Evolutionary conservation across 306 rosid species (phyloP), one percentile per base, ranked within the genome.

Genomic region (Castanospermum australe): DNA sequence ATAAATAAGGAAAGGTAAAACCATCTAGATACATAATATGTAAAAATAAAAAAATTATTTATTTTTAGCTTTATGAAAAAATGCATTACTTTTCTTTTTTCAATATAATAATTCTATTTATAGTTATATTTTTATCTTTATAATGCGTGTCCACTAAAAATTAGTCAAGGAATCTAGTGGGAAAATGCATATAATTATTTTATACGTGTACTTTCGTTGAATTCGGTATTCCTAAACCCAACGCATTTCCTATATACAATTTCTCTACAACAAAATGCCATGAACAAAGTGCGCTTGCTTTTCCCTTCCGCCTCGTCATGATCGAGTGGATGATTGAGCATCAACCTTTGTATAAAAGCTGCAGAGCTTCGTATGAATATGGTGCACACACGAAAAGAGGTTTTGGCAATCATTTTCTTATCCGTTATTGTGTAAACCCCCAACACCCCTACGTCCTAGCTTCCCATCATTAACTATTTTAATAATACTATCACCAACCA

Each of bases 341-440:
- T 39, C 44, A 70, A 79, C 14, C 44, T 59, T 0, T 20, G 22
- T 21, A 60, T 41, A 77, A 70, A 67, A 70, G 73, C 35, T 60
- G 56, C 77, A 60, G 42, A 54, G 54, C 33, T 22, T 72, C n/a
- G 12, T 10, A 21, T 55, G 64, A 45, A 60, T 48, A 48, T 21
- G 75, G 17, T 21, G 64, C 63, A 42, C 61, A 8, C 76, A 41
- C 14, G 62, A 24, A 47, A 44, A 60, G 3, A 61, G 57, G 73
- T 61, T 79, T 36, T 51, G 25, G 20, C 38, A 50, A 66, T 52
- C 79, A 80, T 80, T 80, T 71, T 72, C 67, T 80, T 17, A 63
- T 80, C 79, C 50, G 48, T 51, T 63, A 71, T 50, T 79, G 38
- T 61, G 35, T 72, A 79, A 71, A 68, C 70, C 78, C 78, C 61